phyloP scores from a whole-genome alignment of 208 protist species.

The Plasmodiophora brassicae region DNA sequence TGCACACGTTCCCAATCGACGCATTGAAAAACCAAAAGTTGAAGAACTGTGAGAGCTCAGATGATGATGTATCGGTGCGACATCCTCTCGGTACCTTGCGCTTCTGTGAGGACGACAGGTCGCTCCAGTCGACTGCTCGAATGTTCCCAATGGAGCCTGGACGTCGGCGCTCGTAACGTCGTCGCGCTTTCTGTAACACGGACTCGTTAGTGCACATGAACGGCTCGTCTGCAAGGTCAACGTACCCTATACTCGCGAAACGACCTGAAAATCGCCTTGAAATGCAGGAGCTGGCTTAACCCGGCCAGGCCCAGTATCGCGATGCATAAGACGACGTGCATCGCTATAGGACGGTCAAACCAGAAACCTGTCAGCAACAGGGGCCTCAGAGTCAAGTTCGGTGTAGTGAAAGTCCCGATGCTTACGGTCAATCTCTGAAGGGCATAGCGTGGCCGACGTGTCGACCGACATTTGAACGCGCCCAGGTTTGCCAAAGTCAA shows the following conservation, averaged over 20 bases:
- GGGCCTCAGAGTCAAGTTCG: not conserved
- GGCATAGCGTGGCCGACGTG: not conserved
- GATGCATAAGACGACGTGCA: not conserved
- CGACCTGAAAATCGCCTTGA: not conserved
- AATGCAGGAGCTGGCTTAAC: not conserved
- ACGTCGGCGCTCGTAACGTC: not conserved
- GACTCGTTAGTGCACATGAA: too few relatives aligned
- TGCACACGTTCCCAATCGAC: slow-evolving; percentile 7
- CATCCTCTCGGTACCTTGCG: not conserved
- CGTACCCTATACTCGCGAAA: not conserved
- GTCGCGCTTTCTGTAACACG: not conserved
- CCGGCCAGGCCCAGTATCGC: not conserved
- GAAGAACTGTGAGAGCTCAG: slow-evolving; percentile 13
- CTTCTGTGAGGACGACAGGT: slow-evolving; percentile 9
- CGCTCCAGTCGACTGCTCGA: not conserved
- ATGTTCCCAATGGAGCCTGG: not conserved
- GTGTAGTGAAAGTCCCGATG: not conserved
- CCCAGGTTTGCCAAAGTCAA: not conserved
- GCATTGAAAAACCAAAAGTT: slow-evolving; percentile 38
- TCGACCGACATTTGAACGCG: not conserved
- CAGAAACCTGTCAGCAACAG: not conserved
- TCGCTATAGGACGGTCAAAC: not conserved
- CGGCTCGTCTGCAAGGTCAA: not conserved
- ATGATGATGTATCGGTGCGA: not conserved
- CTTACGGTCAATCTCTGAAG: not conserved